phyloP scores from a whole-genome alignment of 352 stramenopile species.

The Phytopythium boreale region DNA sequence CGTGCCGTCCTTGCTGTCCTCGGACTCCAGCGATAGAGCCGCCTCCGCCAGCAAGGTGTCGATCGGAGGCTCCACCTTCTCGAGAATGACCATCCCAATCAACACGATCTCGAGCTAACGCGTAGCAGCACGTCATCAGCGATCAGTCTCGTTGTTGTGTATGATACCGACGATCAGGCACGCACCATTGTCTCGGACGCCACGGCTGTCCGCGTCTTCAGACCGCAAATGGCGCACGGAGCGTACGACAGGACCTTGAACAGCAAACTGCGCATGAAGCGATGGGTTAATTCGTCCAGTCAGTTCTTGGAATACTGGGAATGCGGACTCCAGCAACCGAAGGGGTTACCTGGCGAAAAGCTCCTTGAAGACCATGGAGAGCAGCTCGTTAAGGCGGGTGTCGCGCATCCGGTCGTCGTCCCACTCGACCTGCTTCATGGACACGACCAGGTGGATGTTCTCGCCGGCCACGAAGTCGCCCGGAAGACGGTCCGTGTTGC shows the following conservation, averaged over 20 bases:
- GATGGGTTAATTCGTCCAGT: not conserved
- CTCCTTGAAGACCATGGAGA: constrained; percentile 84
- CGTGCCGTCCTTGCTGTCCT: constrained; percentile 15
- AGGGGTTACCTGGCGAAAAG: constrained; percentile 70
- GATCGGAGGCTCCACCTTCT: constrained; percentile 47
- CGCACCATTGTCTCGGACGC: constrained; percentile 81
- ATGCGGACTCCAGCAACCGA: not conserved
- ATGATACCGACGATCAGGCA: no score
- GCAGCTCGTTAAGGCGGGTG: constrained; percentile 77
- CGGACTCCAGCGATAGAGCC: constrained; percentile 33
- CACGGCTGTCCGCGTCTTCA: constrained; percentile 72
- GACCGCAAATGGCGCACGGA: constrained; percentile 79
- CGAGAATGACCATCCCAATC: constrained; percentile 74
- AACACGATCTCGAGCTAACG: constrained; percentile 79
- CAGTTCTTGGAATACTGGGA: not conserved
- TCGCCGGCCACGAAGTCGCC: constrained; percentile 64
- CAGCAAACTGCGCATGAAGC: constrained; percentile 39
- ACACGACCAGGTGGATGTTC: constrained; percentile 85
- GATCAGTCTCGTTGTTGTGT: not conserved
- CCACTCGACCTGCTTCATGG: constrained; percentile 86
- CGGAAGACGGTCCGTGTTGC: constrained; percentile 76
- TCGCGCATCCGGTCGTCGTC: constrained; percentile 86
- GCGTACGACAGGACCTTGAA: constrained; percentile 71
- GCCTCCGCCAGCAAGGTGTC: constrained; percentile 49
- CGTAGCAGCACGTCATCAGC: not conserved